Base-by-base conservation (phyloP, 306 rosid species). In the Hylodesmum podocarpum region DNA sequence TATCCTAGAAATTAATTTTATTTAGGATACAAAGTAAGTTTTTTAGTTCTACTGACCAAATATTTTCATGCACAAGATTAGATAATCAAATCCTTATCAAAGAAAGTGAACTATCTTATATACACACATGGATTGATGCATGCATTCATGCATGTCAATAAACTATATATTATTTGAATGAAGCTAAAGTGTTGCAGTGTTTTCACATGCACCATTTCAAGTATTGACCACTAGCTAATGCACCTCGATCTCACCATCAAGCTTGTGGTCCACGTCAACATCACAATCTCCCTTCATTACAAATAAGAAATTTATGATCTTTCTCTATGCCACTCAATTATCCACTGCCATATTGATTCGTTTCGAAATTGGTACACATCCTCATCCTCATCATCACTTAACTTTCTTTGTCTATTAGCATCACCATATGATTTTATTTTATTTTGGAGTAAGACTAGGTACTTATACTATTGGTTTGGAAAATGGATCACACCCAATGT, bases 271-370 rank as follows among this genome's bases (percentile, higher is more conserved):
- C 86, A 87, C 75, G 40, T 77, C 83, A 75, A 70, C 72, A 66
- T 77, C 82, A 47, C 69, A 54, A 59, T 24, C n/a, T 21, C 51
- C 57, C 24, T 71, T 54, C 63, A 62, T 67, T 81, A 70, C 81
- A 80, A 81, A 79, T 53, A 27, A 55, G 79, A 81, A 74, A 76
- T 58, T 49, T 34, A 67, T 58, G 15, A 34, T 55, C 15, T 66
- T 64, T 84, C 67, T 50, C 64, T 75, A 50, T 72, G 79, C 86
- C 85, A 72, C 84, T 87, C 84, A 76, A 82, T 82, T 80, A 78
- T 78, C 76, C 75, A 58, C 33, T 50, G 78, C 70, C 75, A 90
- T n/a, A n/a, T 87, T 66, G 74, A 85, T 85, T 82, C 64, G 83
- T 58, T 71, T 67, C 33, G 6, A 78, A 81, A 82, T 76, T 72